Conservation (phyloP, 345 rosid genomes). For the Eucalyptus coolabah region DNA sequence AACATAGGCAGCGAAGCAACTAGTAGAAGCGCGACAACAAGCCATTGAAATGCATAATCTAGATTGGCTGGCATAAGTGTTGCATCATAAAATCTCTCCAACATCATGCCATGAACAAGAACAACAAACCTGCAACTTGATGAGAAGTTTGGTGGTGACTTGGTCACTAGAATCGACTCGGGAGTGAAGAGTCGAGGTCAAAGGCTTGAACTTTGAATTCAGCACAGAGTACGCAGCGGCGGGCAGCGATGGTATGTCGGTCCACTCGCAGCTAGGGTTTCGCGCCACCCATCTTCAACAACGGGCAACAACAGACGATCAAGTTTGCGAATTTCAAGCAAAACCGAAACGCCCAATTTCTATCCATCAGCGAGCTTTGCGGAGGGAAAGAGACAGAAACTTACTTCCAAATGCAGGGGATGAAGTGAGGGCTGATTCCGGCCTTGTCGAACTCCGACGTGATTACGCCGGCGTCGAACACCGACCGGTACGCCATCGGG, state of each 20-base stretch:
- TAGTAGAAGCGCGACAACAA: not conserved
- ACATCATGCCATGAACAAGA: not conserved
- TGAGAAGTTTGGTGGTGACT: conserved; percentile 76
- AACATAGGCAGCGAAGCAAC: not conserved
- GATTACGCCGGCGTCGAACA: conserved; percentile 58
- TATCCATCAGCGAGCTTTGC: not conserved
- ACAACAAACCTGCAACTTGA: conserved; percentile 60
- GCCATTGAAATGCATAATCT: not conserved
- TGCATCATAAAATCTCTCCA: not conserved
- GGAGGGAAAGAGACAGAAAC: not conserved
- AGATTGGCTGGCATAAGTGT: not conserved
- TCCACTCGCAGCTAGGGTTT: conserved; percentile 77
- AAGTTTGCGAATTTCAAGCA: not conserved
- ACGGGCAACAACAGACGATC: not conserved
- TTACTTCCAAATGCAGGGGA: conserved; percentile 71
- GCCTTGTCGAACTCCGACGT: conserved; percentile 43
- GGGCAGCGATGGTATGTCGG: conserved; percentile 60
- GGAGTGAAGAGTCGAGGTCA: conserved; percentile 68
- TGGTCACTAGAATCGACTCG: conserved; percentile 59
- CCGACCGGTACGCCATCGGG: conserved; percentile 26
- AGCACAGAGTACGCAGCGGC: conserved; percentile 59
- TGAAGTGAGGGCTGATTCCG: conserved; percentile 47
- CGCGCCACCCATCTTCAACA: conserved; percentile 38
- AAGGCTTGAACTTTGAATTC: conserved; percentile 66
- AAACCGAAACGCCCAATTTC: not conserved